These are phyloP conservation scores for Fusarium tricinctum DNA, from an alignment of 2,329 filamentous ascomycete species.

Conservation along the genomic window DNA sequence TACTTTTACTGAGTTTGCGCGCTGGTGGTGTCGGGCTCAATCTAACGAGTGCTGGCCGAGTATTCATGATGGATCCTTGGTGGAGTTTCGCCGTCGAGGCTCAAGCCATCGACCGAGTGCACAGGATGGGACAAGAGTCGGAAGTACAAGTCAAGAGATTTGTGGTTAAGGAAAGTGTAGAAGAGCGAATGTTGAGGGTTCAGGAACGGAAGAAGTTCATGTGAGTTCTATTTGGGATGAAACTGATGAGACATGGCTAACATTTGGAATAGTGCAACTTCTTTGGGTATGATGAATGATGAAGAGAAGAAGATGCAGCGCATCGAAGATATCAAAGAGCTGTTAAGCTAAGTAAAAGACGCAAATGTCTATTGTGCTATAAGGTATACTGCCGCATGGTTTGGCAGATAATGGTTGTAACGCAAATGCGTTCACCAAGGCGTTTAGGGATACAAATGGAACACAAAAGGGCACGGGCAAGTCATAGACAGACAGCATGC, in stretches of 20 bases:
- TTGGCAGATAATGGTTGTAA: slow-evolving; percentile 4
- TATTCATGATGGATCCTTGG: slow-evolving; percentile 99
- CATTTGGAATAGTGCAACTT: slow-evolving; percentile 77
- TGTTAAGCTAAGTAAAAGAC: slow-evolving; percentile 72
- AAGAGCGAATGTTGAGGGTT: slow-evolving; percentile 92
- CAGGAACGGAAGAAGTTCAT: slow-evolving; percentile 98
- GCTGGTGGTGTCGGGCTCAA: slow-evolving; percentile 96
- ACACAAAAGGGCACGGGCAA: slow-evolving; percentile 28
- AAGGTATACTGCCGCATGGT: slow-evolving; percentile 7
- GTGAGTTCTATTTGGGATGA: slow-evolving; percentile 66
- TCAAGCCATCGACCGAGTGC: slow-evolving; percentile 96
- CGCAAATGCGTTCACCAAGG: slow-evolving; percentile 27
- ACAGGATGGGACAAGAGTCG: slow-evolving; percentile 92
- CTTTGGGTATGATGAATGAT: slow-evolving; percentile 92
- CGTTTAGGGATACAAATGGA: slow-evolving; percentile 29
- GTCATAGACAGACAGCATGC: slow-evolving; percentile 26
- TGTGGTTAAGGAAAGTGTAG: slow-evolving; percentile 90
- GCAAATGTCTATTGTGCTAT: neutral
- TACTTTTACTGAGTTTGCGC: slow-evolving; percentile 86
- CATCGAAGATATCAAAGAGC: slow-evolving; percentile 93
- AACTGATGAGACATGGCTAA: slow-evolving; percentile 27
- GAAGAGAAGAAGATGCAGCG: slow-evolving; percentile 91
- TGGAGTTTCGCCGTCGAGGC: slow-evolving; percentile 98
- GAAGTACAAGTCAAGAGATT: slow-evolving; percentile 91
- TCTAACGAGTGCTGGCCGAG: slow-evolving; percentile 86